Conservation (phyloP, 2,329 filamentous ascomycete genomes). For the Westerdykella aurantiaca region DNA sequence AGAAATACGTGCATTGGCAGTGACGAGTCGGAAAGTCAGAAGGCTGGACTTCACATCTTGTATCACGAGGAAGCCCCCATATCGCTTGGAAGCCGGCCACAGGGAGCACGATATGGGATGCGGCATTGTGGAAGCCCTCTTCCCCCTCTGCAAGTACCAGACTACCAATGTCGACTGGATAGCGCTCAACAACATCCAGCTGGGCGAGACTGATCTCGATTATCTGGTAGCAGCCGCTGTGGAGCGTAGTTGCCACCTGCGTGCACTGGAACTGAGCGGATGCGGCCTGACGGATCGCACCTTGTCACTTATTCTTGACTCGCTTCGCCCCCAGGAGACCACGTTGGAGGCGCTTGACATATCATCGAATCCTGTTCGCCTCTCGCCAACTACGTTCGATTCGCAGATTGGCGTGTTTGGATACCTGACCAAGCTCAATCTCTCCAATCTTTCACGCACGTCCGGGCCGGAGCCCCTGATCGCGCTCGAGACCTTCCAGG, state of each 20-base stretch:
- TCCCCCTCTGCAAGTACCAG: slow-evolving; percentile 61
- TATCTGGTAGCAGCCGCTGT: slow-evolving; percentile 63
- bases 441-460: slow-evolving; percentile 60
- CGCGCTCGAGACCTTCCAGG: slow-evolving; percentile 58
- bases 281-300: slow-evolving; percentile 56
- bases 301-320: slow-evolving; percentile 58
- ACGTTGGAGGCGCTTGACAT: slow-evolving; percentile 64
- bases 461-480: slow-evolving; percentile 60
- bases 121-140: slow-evolving; percentile 63
- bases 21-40: slow-evolving; percentile 59
- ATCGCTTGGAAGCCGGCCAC: slow-evolving; percentile 36
- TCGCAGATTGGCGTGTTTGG: slow-evolving; percentile 62
- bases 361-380: slow-evolving; percentile 59
- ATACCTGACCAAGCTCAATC: slow-evolving; percentile 59
- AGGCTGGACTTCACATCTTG: slow-evolving; percentile 61
- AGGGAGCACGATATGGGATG: slow-evolving; percentile 58
- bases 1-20: slow-evolving; percentile 60
- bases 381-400: slow-evolving; percentile 60
- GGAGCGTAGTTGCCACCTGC: slow-evolving; percentile 58
- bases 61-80: slow-evolving; percentile 50
- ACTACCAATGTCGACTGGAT: slow-evolving; percentile 68
- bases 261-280: slow-evolving; percentile 61
- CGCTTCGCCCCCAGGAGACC: slow-evolving; percentile 58
- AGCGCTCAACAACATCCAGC: slow-evolving; percentile 59
- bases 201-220: slow-evolving; percentile 67